Percentiles rank a stretch among this genome's conserved stretches.
Conservation (phyloP, 2,329 filamentous ascomycete genomes). For the Phoma herbarum region DNA sequence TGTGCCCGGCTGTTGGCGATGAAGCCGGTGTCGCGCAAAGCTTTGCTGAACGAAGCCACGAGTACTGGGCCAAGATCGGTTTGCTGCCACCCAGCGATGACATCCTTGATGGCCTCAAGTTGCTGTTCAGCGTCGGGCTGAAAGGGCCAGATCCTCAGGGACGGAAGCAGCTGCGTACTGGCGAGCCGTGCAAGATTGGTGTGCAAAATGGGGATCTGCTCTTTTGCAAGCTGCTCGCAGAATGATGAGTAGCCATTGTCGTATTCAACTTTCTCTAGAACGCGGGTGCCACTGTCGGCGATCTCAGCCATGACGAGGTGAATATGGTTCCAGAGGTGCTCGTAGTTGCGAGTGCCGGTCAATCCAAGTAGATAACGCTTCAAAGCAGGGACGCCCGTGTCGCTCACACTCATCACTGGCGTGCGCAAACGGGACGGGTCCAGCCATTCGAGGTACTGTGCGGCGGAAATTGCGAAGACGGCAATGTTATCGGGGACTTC, state of each 20-base stretch:
- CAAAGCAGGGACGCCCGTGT: conserved; percentile 12
- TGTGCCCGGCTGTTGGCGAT: conserved; percentile 16
- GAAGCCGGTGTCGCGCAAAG: conserved; percentile 13
- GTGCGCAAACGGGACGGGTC: conserved; percentile 11
- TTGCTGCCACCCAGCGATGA: conserved; percentile 10
- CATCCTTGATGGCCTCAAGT: neutral
- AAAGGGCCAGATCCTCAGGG: conserved; percentile 6
- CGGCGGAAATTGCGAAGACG: conserved; percentile 16
- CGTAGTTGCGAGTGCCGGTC: conserved; percentile 14
- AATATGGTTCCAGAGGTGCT: conserved; percentile 18
- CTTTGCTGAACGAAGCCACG: conserved; percentile 16
- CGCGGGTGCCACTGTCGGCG: conserved; percentile 12
- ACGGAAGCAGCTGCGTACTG: conserved; percentile 11
- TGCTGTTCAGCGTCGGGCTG: conserved; percentile 16
- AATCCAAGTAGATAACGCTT: conserved; percentile 19
- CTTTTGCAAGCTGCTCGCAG: conserved; percentile 13
- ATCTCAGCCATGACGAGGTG: conserved; percentile 16
- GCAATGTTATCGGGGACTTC: conserved; percentile 6
- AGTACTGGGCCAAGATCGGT: conserved; percentile 11
- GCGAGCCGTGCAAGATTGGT: conserved; percentile 11
- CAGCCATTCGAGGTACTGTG: conserved; percentile 16
- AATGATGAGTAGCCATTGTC: conserved; percentile 12
- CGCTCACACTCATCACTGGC: conserved; percentile 15
- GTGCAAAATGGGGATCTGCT: conserved; percentile 8
- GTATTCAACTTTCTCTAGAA: conserved; percentile 14